Percentiles rank a stretch among this genome's conserved stretches.
Evolutionary conservation across 2,329 filamentous ascomycete genomes (phyloP).

Genomic region (Fusarium mexicanum): DNA sequence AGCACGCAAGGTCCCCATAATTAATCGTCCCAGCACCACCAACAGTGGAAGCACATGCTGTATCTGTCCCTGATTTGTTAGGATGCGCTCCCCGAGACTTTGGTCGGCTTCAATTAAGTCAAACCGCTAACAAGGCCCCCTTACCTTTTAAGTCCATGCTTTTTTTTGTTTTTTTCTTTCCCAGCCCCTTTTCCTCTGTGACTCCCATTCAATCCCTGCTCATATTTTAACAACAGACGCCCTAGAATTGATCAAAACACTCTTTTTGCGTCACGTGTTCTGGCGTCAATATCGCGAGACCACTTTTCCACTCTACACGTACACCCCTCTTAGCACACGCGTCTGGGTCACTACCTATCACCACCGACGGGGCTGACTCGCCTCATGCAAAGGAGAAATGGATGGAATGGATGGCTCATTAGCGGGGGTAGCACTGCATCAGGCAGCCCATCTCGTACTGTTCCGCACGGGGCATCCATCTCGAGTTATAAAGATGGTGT

Average conservation of each 20-base stretch:
- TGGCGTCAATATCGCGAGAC: slow-evolving; percentile 6
- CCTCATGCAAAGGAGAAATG: slow-evolving; percentile 24
- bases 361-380: slow-evolving; percentile 35
- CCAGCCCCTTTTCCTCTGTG: slow-evolving; percentile 30
- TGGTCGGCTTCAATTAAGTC: slow-evolving; percentile 11
- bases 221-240: not conserved
- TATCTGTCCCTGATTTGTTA: slow-evolving; percentile 5
- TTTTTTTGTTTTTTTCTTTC: not conserved
- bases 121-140: slow-evolving; percentile 24
- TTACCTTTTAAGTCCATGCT: slow-evolving; percentile 13
- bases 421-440: slow-evolving; percentile 34
- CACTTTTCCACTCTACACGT: slow-evolving; percentile 22
- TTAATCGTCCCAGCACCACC: slow-evolving; percentile 17
- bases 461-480: slow-evolving; percentile 39
- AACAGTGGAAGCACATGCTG: slow-evolving; percentile 3
- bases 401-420: slow-evolving; percentile 5
- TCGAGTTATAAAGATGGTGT: slow-evolving; percentile 42
- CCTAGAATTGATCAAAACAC: slow-evolving; percentile 13
- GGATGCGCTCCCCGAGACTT: slow-evolving; percentile 4
- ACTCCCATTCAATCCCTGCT: slow-evolving; percentile 24
- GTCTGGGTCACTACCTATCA: slow-evolving; percentile 37
- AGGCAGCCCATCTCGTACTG: slow-evolving; percentile 32
- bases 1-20: slow-evolving; percentile 13
- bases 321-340: slow-evolving; percentile 8
- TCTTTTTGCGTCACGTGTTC: slow-evolving; percentile 28